These are phyloP conservation scores for Aspergillus thermomutatus DNA, from an alignment of 2,329 filamentous ascomycete species.

Conservation along the genomic window DNA sequence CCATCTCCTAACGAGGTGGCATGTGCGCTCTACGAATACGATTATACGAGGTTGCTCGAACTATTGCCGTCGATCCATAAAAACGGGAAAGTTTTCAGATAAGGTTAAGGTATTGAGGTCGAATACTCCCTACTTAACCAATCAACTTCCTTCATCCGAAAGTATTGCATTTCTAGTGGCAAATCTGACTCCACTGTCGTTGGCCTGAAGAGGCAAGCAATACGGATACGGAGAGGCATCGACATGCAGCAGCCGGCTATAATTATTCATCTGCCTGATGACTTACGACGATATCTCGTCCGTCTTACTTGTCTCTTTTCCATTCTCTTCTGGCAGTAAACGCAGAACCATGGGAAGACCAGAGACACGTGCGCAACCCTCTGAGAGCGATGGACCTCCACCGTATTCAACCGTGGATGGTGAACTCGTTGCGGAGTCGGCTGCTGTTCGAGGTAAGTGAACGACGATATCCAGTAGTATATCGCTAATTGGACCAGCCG, in stretches of 20 bases:
- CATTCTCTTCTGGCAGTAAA: not conserved
- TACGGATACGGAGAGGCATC: not conserved
- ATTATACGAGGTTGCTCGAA: not conserved
- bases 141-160: too few relatives aligned
- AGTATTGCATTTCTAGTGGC: too few relatives aligned
- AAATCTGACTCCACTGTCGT: not conserved
- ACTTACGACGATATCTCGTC: not conserved
- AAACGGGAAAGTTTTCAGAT: not conserved
- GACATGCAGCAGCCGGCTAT: not conserved
- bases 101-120: not conserved
- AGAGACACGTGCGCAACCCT: not conserved
- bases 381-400: not conserved
- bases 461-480: not conserved
- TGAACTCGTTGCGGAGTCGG: not conserved
- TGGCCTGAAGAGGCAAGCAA: not conserved
- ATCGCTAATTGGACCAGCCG: conserved; percentile 5
- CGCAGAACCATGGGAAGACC: not conserved
- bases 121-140: too few relatives aligned
- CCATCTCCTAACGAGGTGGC: too few relatives aligned
- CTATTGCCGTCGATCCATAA: too few relatives aligned
- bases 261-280: not conserved
- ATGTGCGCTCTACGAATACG: too few relatives aligned
- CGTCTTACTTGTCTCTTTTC: not conserved
- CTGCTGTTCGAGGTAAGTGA: not conserved
- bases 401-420: not conserved